Conservation (phyloP, 352 stramenopile genomes). For the Globisporangium cylindrosporum region DNA sequence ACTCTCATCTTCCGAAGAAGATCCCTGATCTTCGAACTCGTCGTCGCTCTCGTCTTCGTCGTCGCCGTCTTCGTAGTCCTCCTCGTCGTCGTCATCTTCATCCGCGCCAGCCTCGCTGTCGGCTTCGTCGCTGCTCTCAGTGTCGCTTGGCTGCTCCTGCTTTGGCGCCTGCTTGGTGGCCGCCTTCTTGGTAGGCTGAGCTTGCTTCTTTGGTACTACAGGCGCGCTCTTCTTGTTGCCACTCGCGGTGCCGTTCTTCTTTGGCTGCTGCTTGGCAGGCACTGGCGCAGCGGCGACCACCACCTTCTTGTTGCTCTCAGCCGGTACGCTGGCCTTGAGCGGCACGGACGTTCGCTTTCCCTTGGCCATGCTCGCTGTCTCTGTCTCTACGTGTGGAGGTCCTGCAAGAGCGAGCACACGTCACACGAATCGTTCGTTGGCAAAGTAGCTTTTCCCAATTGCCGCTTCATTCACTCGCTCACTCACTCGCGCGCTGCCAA, state of each 20-base stretch:
- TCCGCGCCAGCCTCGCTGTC: slow-evolving; percentile 18
- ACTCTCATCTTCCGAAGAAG: slow-evolving; percentile 71
- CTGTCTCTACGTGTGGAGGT: not conserved
- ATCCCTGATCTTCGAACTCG: slow-evolving; percentile 84
- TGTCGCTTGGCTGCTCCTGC: slow-evolving; percentile 23
- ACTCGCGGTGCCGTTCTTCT: slow-evolving; percentile 3
- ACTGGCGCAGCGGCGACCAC: slow-evolving; percentile 3
- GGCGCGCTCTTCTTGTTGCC: slow-evolving; percentile 16
- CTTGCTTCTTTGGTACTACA: slow-evolving; percentile 18
- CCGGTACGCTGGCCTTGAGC: slow-evolving; percentile 21
- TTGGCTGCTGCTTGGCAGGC: slow-evolving; percentile 6
- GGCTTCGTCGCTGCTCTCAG: slow-evolving; percentile 21
- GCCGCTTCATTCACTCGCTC: not conserved
- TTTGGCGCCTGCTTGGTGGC: slow-evolving; percentile 14
- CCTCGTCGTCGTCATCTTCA: slow-evolving; percentile 37
- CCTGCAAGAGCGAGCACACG: not conserved
- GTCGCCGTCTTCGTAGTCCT: slow-evolving; percentile 63
- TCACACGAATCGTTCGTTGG: slow-evolving; percentile 3
- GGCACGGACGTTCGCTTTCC: slow-evolving; percentile 16
- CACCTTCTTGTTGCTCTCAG: slow-evolving; percentile 23
- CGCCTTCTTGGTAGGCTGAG: slow-evolving; percentile 13
- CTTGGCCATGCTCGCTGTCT: slow-evolving; percentile 16
- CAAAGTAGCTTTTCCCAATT: slow-evolving; percentile 1
- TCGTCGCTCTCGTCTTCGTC: slow-evolving; percentile 53
- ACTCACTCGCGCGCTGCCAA: slow-evolving; percentile 15